These are phyloP conservation scores for Barbarea vulgaris DNA, from an alignment of 345 rosid species.

Conservation along the genomic window DNA sequence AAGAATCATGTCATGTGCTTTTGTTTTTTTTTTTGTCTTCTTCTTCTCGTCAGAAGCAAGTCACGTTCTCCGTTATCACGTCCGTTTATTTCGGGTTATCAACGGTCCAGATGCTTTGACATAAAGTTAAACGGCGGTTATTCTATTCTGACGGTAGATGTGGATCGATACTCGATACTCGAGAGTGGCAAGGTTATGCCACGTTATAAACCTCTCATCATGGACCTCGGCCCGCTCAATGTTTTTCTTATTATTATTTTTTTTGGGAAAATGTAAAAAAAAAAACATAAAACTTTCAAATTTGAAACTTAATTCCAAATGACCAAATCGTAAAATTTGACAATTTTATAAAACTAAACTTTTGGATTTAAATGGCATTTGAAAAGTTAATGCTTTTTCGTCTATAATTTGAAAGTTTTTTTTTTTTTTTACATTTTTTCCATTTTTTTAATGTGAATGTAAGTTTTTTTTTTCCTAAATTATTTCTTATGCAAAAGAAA, in stretches of 20 bases:
- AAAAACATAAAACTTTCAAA: no score
- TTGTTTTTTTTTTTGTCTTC: constrained; percentile 30
- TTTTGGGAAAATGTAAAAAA: no score
- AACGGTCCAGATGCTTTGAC: constrained; percentile 35
- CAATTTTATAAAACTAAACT: no score
- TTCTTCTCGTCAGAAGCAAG: constrained; percentile 19
- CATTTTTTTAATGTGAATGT: no score
- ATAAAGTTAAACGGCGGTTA: constrained; percentile 36
- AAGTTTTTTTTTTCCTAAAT: no score
- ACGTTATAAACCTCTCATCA: constrained; percentile 15
- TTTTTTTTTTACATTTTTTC: no score
- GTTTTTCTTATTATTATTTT: no score
- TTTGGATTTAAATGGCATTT: no score
- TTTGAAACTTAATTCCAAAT: no score
- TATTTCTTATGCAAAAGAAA: not conserved
- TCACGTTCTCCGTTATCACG: constrained; percentile 46
- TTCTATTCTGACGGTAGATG: constrained; percentile 22
- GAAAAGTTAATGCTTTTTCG: no score
- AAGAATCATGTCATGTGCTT: constrained; percentile 43
- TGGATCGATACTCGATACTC: constrained; percentile 1
- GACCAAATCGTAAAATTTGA: no score
- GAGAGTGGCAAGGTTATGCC: constrained; percentile 28
- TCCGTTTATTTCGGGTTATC: constrained; percentile 37
- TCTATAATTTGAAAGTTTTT: no score
- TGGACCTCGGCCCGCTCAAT: constrained; percentile 5